Percentiles rank a stretch among this genome's conserved stretches.
Evolutionary conservation across 768 basidiomycete genomes (phyloP).

Genomic region (Suillus weaverae): DNA sequence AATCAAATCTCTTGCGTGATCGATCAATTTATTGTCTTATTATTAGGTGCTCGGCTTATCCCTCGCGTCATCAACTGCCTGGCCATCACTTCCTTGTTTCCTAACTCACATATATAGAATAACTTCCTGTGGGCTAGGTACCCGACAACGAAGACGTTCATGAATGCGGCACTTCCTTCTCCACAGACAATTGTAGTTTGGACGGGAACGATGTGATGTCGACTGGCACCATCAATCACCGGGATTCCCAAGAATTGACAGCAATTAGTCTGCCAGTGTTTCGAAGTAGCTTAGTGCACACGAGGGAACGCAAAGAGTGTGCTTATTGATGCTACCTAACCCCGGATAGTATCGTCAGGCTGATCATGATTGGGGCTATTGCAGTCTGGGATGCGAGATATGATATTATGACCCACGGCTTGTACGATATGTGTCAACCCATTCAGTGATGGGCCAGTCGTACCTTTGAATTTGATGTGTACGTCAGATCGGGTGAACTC

Average conservation of each 20-base stretch:
- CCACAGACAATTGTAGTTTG: too few relatives aligned
- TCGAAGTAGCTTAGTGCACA: neutral
- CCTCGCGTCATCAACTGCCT: neutral
- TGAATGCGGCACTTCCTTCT: neutral
- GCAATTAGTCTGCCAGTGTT: neutral
- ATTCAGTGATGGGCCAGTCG: neutral
- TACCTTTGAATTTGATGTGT: neutral
- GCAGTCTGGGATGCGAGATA: neutral
- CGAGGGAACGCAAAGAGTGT: neutral
- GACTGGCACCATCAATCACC: too few relatives aligned
- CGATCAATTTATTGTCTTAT: neutral
- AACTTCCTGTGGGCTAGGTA: neutral
- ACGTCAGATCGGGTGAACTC: neutral
- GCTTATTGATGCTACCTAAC: neutral
- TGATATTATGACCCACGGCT: neutral
- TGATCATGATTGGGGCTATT: neutral
- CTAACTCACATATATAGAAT: neutral
- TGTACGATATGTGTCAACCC: neutral
- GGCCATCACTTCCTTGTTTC: slow-evolving; percentile 1
- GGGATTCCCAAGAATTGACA: neutral
- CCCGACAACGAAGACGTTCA: neutral
- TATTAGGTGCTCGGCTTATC: slow-evolving; percentile 1
- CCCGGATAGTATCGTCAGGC: neutral
- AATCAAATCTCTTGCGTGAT: neutral
- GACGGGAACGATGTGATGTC: neutral